A percentile compares a stretch with the other conserved stretches of the same genome.
Evolutionary conservation across 1,284 basidiomycete genomes (phyloP).

Genomic region (Rhodotorula sp.): DNA sequence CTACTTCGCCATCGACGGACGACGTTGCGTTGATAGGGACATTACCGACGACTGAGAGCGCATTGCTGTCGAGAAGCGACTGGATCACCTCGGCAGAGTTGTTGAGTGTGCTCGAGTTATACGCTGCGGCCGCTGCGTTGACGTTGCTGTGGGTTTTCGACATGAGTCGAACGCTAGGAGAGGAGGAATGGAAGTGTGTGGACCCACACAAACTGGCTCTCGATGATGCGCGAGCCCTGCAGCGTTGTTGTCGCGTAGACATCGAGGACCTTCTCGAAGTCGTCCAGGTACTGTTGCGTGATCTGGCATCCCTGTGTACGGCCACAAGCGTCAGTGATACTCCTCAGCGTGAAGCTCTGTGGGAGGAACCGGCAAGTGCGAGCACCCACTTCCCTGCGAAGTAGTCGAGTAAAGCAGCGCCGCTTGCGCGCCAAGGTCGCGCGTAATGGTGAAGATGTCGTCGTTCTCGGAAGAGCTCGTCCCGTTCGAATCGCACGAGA

Average conservation of each 20-base stretch:
- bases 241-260: slow-evolving; percentile 69
- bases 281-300: slow-evolving; percentile 67
- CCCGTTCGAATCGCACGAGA: slow-evolving; percentile 75
- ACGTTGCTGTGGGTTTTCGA: neutral
- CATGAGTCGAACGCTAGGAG: neutral
- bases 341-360: neutral
- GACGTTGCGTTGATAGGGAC: slow-evolving; percentile 56
- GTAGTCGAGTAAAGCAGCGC: slow-evolving; percentile 56
- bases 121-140: slow-evolving; percentile 53
- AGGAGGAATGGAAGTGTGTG: slow-evolving; percentile 7
- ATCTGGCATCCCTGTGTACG: slow-evolving; percentile 68
- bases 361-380: slow-evolving; percentile 50
- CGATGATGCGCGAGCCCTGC: slow-evolving; percentile 40
- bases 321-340: neutral
- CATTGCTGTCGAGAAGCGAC: slow-evolving; percentile 55
- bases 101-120: slow-evolving; percentile 64
- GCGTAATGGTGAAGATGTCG: slow-evolving; percentile 78
- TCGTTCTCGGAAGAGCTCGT: slow-evolving; percentile 59
- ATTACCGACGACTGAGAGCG: slow-evolving; percentile 42
- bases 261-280: slow-evolving; percentile 72
- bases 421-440: slow-evolving; percentile 72
- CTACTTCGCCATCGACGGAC: slow-evolving; percentile 5
- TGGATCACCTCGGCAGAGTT: slow-evolving; percentile 59
- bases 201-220: slow-evolving; percentile 53
- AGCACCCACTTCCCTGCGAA: slow-evolving; percentile 50